Base-by-base conservation (phyloP, 305 asterid species). In the Salvia sclarea region DNA sequence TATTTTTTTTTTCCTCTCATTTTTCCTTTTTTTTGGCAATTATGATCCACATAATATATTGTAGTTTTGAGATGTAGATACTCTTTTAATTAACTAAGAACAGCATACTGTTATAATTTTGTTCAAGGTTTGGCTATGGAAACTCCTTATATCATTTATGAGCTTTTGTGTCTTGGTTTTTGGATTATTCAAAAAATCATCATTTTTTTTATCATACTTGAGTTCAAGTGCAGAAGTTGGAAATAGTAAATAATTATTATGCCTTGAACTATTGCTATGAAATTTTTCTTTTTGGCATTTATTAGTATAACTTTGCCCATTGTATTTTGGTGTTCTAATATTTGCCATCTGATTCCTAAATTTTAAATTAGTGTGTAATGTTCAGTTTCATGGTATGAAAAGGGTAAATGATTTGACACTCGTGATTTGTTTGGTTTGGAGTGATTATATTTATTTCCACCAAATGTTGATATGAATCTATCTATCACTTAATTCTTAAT, bases 91-190 rank as follows among this genome's bases (percentile, higher is more conserved):
- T 11, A 56, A 52, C 25, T 45, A 12, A 10, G n/a, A 3, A 38
- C 44, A 38, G 44, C 68, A 58, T 60, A 76, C 64, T 76, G 78
- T 69, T 76, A 81, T 72, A 76, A 71, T 68, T 52, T 76, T 33
- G 49, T 48, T 25, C 20, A 3, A 18, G 0, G 12, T 61, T 52
- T 33, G 70, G 66, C 61, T 50, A 47, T 64, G 55, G 47, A 43
- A 47, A 20, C 67, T 71, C 24, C 14, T 8, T 3, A 3, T 37
- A 20, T 41, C 47, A 45, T 72, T 57, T 22, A 6, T 63, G 38
- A 11, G 47, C 38, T 28, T 18, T 58, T 65, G 44, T 57, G 35
- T 40, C 16, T 28, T 28, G 4, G 0, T 60, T 35, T 22, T 44
- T 64, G 61, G 38, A 38, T 9, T 35, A 37, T 55, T 45, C 8